Base-by-base conservation (phyloP, 116 monocot genomes). In the Zostera marina region DNA sequence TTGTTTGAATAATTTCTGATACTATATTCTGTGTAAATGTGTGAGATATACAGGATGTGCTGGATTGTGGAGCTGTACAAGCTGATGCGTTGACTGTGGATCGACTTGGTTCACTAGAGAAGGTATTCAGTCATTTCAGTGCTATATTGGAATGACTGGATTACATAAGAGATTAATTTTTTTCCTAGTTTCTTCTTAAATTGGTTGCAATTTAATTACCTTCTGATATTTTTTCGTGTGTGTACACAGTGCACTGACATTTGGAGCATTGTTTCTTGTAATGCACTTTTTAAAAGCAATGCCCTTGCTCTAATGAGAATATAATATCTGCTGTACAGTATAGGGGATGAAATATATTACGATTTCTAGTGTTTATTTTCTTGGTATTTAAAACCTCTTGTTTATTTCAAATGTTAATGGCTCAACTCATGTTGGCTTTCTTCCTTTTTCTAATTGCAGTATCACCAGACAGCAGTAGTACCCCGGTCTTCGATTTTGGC, bases 31-130 rank as follows among this genome's bases (percentile, higher is more conserved):
- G 14, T 42, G 19, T 13, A 15, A 32, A 32, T 32, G 32, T 32
- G 32, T 21, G 63, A 53, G 64, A 59, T 41, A 67, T 73, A 13
- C 64, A 92, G 92, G 86, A 80, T 67, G 69, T 93, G 63, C 64
- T 93, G 73, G 93, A 93, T 51, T 88, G 88, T 75, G 93, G 93
- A 56, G 88, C 93, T 44, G 93, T 93, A 54, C 93, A 93, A 75
- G 84, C 78, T 68, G 93, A 94, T 79, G 88, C 93, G 22, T 63
- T 94, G 70, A 93, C 93, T 43, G 92, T 94, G 19, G 93, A 94
- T 53, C 78, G 84, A 10, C 80, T 94, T 64, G 93, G 84, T 25
- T 94, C 93, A 17, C 62, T 94, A 63, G 79, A 93, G 59, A 93
- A 87, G 84, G 93, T 94, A 59, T n/a, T 40, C 12, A 32, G 38